Conservation (phyloP, 202 grass and related monocot species). For the Panicum hallii region DNA sequence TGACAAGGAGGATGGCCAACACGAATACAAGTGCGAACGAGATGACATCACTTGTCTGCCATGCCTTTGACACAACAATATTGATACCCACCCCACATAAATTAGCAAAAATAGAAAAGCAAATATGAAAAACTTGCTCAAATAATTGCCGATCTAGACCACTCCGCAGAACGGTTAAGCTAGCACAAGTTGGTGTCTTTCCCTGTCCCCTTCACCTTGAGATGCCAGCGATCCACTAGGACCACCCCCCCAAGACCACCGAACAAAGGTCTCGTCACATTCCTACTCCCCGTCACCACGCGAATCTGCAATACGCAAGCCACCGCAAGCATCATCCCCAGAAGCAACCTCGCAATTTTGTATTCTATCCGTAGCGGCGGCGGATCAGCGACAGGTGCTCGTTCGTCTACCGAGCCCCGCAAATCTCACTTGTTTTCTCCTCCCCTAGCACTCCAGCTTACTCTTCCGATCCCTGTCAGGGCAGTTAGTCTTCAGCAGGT, state of each 20-base stretch:
- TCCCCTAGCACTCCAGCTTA: neutral
- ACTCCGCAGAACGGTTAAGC: neutral
- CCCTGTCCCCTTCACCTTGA: neutral
- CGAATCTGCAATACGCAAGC: neutral
- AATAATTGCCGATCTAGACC: neutral
- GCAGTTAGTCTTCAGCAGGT: neutral
- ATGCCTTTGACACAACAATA: neutral
- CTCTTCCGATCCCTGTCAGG: slow-evolving; percentile 10
- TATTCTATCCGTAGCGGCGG: neutral
- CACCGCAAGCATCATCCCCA: slow-evolving; percentile 23
- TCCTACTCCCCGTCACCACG: slow-evolving; percentile 17
- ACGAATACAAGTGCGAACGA: too few relatives aligned
- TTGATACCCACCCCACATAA: too few relatives aligned
- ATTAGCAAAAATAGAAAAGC: neutral
- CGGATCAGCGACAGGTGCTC: neutral
- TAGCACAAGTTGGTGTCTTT: neutral
- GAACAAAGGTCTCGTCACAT: slow-evolving; percentile 28
- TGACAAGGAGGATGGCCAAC: too few relatives aligned
- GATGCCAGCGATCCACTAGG: slow-evolving; percentile 4
- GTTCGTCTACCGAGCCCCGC: neutral
- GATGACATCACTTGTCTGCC: neutral
- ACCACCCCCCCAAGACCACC: neutral
- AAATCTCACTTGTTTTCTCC: slow-evolving; percentile 28
- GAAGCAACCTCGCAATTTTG: neutral
- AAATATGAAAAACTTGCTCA: neutral